Percentiles rank a stretch among this genome's conserved stretches.
These are phyloP conservation scores for Trichothecium sympodiale DNA, from an alignment of 2,329 filamentous ascomycete species.

Conservation along the genomic window DNA sequence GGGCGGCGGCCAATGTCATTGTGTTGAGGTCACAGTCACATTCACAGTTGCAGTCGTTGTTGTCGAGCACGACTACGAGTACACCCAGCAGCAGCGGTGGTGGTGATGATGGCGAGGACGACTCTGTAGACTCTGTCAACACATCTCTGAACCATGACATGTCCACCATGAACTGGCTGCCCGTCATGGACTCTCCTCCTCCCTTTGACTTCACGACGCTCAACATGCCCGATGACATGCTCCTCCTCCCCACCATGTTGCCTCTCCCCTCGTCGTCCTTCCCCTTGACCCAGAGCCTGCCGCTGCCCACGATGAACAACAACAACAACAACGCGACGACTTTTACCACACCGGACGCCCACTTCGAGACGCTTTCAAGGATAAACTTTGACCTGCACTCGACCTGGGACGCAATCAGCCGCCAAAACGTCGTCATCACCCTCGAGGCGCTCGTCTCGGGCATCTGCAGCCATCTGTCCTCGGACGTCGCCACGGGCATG, in stretches of 20 bases:
- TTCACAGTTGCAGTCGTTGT: too few species aligned
- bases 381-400: conserved; percentile 12
- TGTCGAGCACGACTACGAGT: too few species aligned
- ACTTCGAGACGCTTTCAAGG: conserved; percentile 11
- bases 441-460: background rate
- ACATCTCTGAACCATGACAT: too few species aligned
- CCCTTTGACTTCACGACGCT: background rate
- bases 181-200: too few species aligned
- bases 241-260: background rate
- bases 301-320: conserved; percentile 2
- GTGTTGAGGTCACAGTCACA: too few species aligned
- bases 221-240: conserved; percentile 1
- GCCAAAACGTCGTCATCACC: background rate
- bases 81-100: too few species aligned
- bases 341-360: conserved; percentile 1
- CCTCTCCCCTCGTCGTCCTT: too few species aligned
- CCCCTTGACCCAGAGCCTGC: conserved; percentile 8
- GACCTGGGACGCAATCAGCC: conserved; percentile 6
- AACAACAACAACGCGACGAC: conserved; percentile 4
- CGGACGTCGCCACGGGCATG: too few species aligned
- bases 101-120: too few species aligned
- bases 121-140: too few species aligned
- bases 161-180: too few species aligned
- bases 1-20: too few species aligned
- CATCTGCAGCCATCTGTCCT: background rate